These are phyloP conservation scores for Boletus coffeatus DNA, from an alignment of 1,284 basidiomycete species.

Conservation along the genomic window DNA sequence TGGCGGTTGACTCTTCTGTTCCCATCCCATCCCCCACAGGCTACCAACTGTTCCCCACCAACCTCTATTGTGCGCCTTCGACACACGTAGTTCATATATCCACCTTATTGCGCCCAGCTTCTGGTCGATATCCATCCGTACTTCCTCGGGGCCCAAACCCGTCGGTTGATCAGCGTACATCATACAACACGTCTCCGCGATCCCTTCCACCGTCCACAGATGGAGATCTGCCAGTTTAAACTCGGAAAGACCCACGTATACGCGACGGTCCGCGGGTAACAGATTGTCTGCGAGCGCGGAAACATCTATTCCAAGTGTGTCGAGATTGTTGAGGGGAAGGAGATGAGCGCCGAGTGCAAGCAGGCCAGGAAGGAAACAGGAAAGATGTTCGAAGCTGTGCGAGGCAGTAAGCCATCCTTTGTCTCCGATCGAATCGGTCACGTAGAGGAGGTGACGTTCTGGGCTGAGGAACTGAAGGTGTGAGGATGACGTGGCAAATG, in stretches of 20 bases:
- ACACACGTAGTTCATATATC: constrained; percentile 47
- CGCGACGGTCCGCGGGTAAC: constrained; percentile 31
- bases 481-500: no score
- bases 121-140: constrained; percentile 35
- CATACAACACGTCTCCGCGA: constrained; percentile 65
- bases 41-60: neutral
- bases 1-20: constrained; percentile 40
- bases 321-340: constrained; percentile 48
- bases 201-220: constrained; percentile 59
- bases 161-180: constrained; percentile 57
- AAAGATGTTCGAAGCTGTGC: constrained; percentile 66
- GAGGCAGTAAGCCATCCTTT: constrained; percentile 30
- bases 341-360: constrained; percentile 66
- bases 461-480: constrained; percentile 47
- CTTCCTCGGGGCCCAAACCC: constrained; percentile 58
- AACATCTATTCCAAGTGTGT: constrained; percentile 38
- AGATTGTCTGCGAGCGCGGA: constrained; percentile 33
- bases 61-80: constrained; percentile 34
- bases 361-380: constrained; percentile 73
- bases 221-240: constrained; percentile 50
- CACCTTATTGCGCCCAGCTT: constrained; percentile 33
- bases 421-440: constrained; percentile 45
- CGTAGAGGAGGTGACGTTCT: constrained; percentile 61
- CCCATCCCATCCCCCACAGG: neutral
- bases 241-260: constrained; percentile 29